phyloP scores from a whole-genome alignment of 1,139 yeast species.

The Pichia sp. region DNA sequence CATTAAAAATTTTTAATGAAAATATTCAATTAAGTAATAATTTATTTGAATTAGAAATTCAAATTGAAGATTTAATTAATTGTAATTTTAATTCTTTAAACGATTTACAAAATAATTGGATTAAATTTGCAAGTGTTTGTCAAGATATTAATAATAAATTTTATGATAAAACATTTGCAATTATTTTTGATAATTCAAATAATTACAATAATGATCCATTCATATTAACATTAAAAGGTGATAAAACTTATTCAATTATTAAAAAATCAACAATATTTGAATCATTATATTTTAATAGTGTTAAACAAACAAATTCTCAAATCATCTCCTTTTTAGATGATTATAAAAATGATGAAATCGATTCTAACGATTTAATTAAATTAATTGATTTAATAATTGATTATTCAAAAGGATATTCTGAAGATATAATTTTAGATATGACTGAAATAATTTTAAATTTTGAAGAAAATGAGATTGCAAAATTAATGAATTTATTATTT shows the following conservation, averaged over 20 bases:
- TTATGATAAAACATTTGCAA: slow-evolving; percentile 39
- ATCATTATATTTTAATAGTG: slow-evolving; percentile 20
- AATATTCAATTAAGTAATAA: slow-evolving; percentile 24
- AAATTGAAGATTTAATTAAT: slow-evolving; percentile 1
- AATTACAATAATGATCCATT: slow-evolving; percentile 21
- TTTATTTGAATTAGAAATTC: slow-evolving; percentile 12
- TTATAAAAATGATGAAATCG: slow-evolving; percentile 7
- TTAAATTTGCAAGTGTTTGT: slow-evolving; percentile 55
- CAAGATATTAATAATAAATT: slow-evolving; percentile 57
- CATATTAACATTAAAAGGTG: slow-evolving; percentile 24
- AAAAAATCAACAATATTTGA: slow-evolving; percentile 28
- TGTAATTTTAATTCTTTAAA: background rate
- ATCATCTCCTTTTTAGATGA: background rate
- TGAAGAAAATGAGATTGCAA: background rate
- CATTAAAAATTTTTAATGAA: slow-evolving; percentile 26
- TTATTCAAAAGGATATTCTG: slow-evolving; percentile 11
- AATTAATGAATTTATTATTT: slow-evolving; percentile 31
- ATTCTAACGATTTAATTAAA: slow-evolving; percentile 8
- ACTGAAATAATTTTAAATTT: background rate
- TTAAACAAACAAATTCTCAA: background rate
- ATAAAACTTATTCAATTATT: slow-evolving; percentile 25
- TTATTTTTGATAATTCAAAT: slow-evolving; percentile 31
- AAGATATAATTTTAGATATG: background rate
- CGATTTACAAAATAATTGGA: slow-evolving; percentile 41
- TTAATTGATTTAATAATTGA: slow-evolving; percentile 10